Conservation (phyloP, 2,329 filamentous ascomycete species). For the Hymenoscyphus salicellus region DNA sequence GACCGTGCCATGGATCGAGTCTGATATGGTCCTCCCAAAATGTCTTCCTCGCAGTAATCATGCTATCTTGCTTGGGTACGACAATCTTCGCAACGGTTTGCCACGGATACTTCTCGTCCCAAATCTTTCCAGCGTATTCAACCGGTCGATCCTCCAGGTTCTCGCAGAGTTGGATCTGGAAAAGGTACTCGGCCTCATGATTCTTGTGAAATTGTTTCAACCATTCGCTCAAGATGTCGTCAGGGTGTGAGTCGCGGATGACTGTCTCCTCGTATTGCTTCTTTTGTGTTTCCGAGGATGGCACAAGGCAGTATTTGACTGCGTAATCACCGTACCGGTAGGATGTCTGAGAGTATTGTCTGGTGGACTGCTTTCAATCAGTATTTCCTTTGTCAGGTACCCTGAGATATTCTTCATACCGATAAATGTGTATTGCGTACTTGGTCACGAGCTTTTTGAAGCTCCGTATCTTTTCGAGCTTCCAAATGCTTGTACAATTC, state of each 20-base stretch:
- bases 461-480: conserved; percentile 37
- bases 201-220: conserved; percentile 40
- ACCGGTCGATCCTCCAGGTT: conserved; percentile 46
- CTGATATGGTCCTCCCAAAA: conserved; percentile 46
- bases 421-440: conserved; percentile 42
- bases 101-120: conserved; percentile 47
- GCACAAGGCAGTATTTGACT: conserved; percentile 47
- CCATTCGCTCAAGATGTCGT: conserved; percentile 41
- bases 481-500: conserved; percentile 44
- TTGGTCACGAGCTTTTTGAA: conserved; percentile 41
- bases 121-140: conserved; percentile 43
- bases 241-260: conserved; percentile 35
- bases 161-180: conserved; percentile 47
- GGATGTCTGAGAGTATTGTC: conserved; percentile 46
- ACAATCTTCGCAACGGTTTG: conserved; percentile 44
- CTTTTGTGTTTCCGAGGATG: conserved; percentile 41
- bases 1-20: conserved; percentile 43
- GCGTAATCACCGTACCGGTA: conserved; percentile 48
- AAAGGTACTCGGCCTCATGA: conserved; percentile 43
- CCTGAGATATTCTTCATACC: conserved; percentile 13
- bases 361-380: conserved; percentile 23
- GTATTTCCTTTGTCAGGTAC: neutral
- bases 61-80: conserved; percentile 43
- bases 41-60: conserved; percentile 39
- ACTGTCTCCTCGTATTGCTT: conserved; percentile 41